Evolutionary conservation across 495 filamentous ascomycete species (phyloP).

Genomic region (Lepidopterella palustris): DNA sequence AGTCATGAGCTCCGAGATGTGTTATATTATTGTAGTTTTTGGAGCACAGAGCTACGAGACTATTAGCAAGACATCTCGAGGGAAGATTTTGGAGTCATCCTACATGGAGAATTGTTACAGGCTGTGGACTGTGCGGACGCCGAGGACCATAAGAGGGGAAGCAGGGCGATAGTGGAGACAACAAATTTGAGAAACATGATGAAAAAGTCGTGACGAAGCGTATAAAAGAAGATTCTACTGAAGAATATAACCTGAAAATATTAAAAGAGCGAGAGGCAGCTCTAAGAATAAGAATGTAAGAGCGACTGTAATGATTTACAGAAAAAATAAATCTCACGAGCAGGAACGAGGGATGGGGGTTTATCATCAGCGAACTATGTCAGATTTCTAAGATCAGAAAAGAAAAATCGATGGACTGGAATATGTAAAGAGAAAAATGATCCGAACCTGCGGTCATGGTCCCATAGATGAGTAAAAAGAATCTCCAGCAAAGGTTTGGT

Average conservation of each 20-base stretch:
- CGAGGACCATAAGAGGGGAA: conserved; percentile 19
- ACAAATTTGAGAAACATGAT: neutral
- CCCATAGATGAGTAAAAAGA: neutral
- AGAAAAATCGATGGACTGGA: too few relatives aligned
- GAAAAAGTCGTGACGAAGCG: neutral
- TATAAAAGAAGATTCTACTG: neutral
- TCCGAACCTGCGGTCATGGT: neutral
- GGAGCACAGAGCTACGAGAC: conserved; percentile 53
- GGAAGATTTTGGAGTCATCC: too few relatives aligned
- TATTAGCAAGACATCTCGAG: too few relatives aligned
- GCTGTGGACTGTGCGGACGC: conserved; percentile 25
- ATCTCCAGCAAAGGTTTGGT: neutral
- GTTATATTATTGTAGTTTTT: conserved; percentile 56
- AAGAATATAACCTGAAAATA: neutral
- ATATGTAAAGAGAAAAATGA: neutral
- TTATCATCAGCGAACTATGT: neutral
- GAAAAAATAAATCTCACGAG: neutral
- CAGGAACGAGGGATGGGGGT: neutral
- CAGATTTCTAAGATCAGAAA: neutral
- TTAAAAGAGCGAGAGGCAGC: neutral
- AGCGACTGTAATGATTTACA: neutral
- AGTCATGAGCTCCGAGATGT: conserved; percentile 59
- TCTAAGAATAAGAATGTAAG: neutral
- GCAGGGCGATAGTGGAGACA: conserved; percentile 8
- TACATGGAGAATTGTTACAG: conserved; percentile 59